phyloP scores from a whole-genome alignment of 2,329 filamentous ascomycete genomes.

The Ramichloridium luteum region DNA sequence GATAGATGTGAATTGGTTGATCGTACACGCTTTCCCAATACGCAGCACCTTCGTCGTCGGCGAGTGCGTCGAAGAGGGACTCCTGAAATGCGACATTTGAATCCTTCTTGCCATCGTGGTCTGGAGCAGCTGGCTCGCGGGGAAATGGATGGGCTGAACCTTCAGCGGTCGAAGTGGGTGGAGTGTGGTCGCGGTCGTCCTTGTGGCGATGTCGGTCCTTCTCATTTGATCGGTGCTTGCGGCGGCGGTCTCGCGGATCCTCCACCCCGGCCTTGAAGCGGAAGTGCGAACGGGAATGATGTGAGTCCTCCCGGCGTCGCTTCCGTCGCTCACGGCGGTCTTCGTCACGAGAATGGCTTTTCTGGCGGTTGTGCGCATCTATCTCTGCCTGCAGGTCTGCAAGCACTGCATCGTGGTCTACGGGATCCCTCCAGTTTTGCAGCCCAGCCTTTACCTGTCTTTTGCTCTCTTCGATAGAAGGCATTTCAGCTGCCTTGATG shows the following conservation, averaged over 20 bases:
- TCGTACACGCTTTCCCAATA: conserved; percentile 98
- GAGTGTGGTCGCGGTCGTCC: not conserved
- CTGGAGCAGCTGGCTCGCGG: conserved; percentile 17
- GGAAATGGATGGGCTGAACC: conserved; percentile 21
- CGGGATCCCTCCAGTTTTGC: conserved; percentile 8
- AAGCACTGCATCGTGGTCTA: conserved; percentile 24
- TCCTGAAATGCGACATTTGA: conserved; percentile 74
- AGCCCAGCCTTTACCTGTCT: conserved; percentile 19
- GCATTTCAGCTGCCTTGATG: conserved; percentile 15
- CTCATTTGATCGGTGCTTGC: conserved; percentile 14
- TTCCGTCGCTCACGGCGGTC: conserved; percentile 5
- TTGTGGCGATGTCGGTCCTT: conserved; percentile 3
- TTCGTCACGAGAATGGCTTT: no score
- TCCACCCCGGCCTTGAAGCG: conserved; percentile 21
- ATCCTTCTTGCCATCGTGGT: conserved; percentile 34
- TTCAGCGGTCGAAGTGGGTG: not conserved
- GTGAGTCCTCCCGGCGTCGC: not conserved
- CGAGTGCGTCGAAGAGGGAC: conserved; percentile 91
- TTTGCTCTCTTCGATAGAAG: conserved; percentile 23
- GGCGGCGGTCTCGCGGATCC: conserved; percentile 11
- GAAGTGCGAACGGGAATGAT: conserved; percentile 13
- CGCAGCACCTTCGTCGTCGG: conserved; percentile 86
- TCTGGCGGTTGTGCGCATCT: conserved; percentile 22
- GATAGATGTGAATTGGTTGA: conserved; percentile 78
- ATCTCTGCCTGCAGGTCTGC: conserved; percentile 23